Evolutionary conservation across 2,329 filamentous ascomycete genomes (phyloP), one percentile per base, ranked within the genome.

Genomic region (Fusarium haematococcum): DNA sequence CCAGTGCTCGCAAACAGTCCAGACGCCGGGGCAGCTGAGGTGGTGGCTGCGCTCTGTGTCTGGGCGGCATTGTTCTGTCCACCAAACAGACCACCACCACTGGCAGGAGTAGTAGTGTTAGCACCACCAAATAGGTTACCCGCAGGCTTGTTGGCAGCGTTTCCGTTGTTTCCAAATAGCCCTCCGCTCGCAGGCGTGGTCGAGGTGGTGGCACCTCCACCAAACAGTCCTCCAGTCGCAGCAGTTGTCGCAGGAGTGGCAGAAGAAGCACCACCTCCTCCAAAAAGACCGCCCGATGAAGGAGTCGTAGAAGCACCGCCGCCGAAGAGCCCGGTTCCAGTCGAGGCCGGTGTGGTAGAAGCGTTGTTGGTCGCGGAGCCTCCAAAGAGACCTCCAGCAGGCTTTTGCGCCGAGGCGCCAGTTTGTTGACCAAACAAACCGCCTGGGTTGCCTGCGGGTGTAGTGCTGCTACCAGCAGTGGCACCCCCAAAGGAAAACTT

Each of bases 401-500:
- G 75, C 58, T 81, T 81, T 37, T 79, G 74, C 27, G 78, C 75
- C 32, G 76, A 69, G 37, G 65, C 70, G 67, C 73, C 71, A 74
- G 76, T 69, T 72, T 81, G 78, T 68, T 81, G 79, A 56, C 82
- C 81, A 69, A 84, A 83, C 41, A 84, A 60, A 39, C 65, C 63
- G 65, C 74, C 75, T 58, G 79, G 68, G 23, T 66, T 78, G 37
- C 77, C 78, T 6, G 81, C 65, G 11, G 82, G 73, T 14, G 82
- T 79, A 66, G 59, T 78, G 56, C 76, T 80, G 41, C 70, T 76
- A 48, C 77, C 69, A n/a, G 77, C 67, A 37, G 76, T 68, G 37
- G 73, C 72, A 45, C 76, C 77, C 27, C 83, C 83, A 69, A 89
- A 89, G 11, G 83, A 83, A 77, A 88, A 87, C 10, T 74, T 68